These are phyloP conservation scores for Triticum timopheevii DNA, from an alignment of 176 grass and related monocot genomes.

Conservation along the genomic window DNA sequence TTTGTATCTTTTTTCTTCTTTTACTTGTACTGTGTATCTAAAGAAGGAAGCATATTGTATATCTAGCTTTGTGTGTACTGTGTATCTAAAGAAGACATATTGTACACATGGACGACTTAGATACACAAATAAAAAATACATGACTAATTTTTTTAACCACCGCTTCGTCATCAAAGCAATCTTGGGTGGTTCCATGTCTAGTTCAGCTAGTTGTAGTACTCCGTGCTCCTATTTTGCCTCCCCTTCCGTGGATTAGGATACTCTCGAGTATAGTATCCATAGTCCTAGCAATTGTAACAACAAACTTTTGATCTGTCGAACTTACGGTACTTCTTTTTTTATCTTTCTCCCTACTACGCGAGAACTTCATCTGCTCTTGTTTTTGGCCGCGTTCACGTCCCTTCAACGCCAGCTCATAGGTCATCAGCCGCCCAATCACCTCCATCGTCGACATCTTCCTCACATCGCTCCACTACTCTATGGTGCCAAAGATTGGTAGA, in stretches of 20 bases:
- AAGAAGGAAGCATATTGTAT: too few species aligned
- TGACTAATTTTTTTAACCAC: background rate
- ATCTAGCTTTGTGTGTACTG: too few species aligned
- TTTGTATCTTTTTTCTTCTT: too few species aligned
- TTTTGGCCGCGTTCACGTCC: background rate
- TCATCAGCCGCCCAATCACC: background rate
- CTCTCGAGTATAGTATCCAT: background rate
- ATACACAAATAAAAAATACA: too few species aligned
- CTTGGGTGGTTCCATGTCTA: background rate
- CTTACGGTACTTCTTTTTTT: background rate
- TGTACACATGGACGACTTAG: too few species aligned
- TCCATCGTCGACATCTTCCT: background rate
- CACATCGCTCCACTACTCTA: background rate
- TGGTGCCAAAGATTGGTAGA: background rate
- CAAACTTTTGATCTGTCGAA: background rate
- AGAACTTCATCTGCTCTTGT: background rate
- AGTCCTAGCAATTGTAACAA: background rate
- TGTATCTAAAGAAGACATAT: too few species aligned
- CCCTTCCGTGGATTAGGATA: background rate
- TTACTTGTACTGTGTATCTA: too few species aligned
- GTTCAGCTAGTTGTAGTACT: background rate
- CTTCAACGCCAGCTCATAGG: background rate
- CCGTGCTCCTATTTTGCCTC: background rate
- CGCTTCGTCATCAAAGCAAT: background rate
- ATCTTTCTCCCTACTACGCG: background rate